Evolutionary conservation across 225 moss, liverwort and hornwort species (phyloP).

Genomic region (Bryum argenteum): DNA sequence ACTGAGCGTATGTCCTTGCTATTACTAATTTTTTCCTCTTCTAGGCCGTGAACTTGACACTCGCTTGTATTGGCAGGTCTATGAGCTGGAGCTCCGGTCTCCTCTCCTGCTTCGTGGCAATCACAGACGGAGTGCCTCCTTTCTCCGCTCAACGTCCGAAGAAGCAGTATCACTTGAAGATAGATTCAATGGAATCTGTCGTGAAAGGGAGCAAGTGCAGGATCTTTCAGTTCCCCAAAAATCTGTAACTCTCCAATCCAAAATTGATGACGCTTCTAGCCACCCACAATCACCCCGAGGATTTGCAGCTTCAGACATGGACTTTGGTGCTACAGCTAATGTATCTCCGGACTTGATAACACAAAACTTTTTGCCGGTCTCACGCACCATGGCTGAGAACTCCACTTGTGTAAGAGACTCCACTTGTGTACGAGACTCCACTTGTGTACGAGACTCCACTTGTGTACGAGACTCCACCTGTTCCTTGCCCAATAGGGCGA

Average conservation of each 20-base stretch:
- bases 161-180: constrained; percentile 54
- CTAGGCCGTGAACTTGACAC: not conserved
- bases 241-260: constrained; percentile 30
- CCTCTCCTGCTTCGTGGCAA: constrained; percentile 50
- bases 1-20: not conserved
- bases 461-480: constrained; percentile 46
- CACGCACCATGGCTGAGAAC: constrained; percentile 27
- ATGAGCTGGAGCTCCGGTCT: constrained; percentile 63
- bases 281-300: constrained; percentile 22
- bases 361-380: constrained; percentile 28
- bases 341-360: constrained; percentile 10
- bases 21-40: not conserved
- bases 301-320: constrained; percentile 12
- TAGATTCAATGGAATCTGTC: constrained; percentile 46
- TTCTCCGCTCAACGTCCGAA: constrained; percentile 32
- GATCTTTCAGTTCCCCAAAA: constrained; percentile 24
- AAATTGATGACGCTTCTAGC: constrained; percentile 25
- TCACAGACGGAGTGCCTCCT: constrained; percentile 29
- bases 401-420: constrained; percentile 24
- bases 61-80: constrained; percentile 42
- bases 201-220: constrained; percentile 19
- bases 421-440: constrained; percentile 23
- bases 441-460: constrained; percentile 25
- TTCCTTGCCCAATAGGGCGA: constrained; percentile 40
- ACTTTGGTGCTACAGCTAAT: constrained; percentile 13